Evolutionary conservation across 345 rosid genomes (phyloP).

Genomic region (Trapa bicornis): DNA sequence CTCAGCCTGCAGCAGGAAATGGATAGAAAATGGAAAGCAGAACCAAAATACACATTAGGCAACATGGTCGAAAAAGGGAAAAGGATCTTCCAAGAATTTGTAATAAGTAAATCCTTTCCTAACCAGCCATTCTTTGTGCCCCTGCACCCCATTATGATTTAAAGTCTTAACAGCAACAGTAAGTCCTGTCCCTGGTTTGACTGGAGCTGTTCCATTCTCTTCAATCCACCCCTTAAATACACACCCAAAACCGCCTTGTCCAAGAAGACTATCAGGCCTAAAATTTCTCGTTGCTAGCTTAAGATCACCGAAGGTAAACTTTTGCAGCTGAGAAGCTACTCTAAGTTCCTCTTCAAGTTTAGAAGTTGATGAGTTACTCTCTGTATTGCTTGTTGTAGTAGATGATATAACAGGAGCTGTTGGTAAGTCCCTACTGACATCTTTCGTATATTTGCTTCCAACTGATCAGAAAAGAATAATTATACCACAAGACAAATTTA

Average conservation of each 20-base stretch:
- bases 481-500: not conserved
- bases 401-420: conserved; percentile 28
- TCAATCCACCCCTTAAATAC: conserved; percentile 94
- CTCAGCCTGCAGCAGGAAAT: conserved; percentile 40
- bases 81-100: not conserved
- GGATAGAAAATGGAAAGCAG: conserved; percentile 3
- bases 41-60: conserved; percentile 1
- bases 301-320: conserved; percentile 58
- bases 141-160: conserved; percentile 93
- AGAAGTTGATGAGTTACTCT: conserved; percentile 47
- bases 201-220: conserved; percentile 83
- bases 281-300: conserved; percentile 70
- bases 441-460: conserved; percentile 28
- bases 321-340: conserved; percentile 58
- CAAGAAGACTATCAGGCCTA: conserved; percentile 78
- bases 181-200: conserved; percentile 82
- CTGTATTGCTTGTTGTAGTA: conserved; percentile 33
- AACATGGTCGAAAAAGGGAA: not conserved
- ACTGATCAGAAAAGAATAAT: conserved; percentile 17
- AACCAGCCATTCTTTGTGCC: conserved; percentile 98
- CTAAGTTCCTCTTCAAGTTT: conserved; percentile 52
- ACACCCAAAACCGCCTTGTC: conserved; percentile 91
- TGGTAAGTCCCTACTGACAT: conserved; percentile 26
- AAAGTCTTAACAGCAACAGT: conserved; percentile 86
- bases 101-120: conserved; percentile 8